These are phyloP conservation scores for Sclerotinia minor DNA, from an alignment of 2,329 filamentous ascomycete species.

Conservation along the genomic window DNA sequence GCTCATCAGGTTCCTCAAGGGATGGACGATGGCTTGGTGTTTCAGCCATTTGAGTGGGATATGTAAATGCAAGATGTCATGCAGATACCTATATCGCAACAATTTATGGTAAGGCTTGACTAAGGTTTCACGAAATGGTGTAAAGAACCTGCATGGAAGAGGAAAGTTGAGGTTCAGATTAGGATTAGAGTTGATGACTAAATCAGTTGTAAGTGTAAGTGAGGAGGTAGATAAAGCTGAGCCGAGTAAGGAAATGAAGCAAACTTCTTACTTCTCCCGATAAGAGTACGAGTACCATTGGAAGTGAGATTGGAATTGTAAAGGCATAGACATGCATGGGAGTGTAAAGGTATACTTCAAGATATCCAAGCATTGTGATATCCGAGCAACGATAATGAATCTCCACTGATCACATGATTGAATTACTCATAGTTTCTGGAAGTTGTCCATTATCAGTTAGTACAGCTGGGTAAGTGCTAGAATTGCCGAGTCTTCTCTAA, in stretches of 20 bases:
- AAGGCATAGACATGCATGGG: background rate
- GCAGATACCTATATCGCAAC: constrained; percentile 5
- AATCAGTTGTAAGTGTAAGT: background rate
- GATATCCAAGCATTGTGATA: background rate
- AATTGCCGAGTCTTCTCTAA: background rate
- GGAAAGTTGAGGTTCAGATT: background rate
- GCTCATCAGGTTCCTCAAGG: constrained; percentile 24
- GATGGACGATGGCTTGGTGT: constrained; percentile 11
- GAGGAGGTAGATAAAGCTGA: too few species aligned
- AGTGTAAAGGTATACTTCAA: background rate
- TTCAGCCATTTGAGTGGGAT: constrained; percentile 20
- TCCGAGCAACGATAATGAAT: background rate
- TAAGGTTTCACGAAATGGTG: background rate
- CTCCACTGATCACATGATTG: background rate
- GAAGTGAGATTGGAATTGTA: background rate
- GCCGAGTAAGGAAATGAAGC: background rate
- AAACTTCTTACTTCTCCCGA: background rate
- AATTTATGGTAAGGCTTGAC: background rate
- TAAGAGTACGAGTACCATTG: constrained; percentile 8
- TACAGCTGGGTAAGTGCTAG: too few species aligned
- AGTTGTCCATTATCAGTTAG: background rate
- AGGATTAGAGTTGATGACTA: background rate
- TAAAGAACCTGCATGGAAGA: background rate
- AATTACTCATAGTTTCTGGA: background rate
- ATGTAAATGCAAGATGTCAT: constrained; percentile 6